A percentile compares a stretch with the other conserved stretches of the same genome.
Evolutionary conservation across 805 yeast species (phyloP).

Genomic region (Kodamaea neixiangensis): DNA sequence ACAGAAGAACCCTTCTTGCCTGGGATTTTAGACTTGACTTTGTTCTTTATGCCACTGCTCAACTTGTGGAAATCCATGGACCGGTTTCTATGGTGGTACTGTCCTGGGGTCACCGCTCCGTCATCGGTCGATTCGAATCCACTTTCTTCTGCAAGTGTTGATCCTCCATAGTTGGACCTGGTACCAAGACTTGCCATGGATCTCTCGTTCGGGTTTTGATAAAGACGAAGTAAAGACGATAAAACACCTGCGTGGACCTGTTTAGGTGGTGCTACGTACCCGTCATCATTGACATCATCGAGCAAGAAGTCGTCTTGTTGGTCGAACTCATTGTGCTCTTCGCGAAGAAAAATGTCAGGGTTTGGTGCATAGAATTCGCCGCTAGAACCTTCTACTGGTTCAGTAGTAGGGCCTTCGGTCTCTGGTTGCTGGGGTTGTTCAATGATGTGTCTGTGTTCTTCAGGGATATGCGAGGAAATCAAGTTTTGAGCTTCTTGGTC

Average conservation of each 20-base stretch:
- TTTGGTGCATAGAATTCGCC: constrained; percentile 38
- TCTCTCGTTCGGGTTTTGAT: constrained; percentile 49
- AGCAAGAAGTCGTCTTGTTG: constrained; percentile 27
- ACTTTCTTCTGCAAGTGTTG: constrained; percentile 10
- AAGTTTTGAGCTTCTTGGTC: constrained; percentile 57
- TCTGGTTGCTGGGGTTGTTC: not conserved
- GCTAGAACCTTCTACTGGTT: not conserved
- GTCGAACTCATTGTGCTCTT: constrained; percentile 26
- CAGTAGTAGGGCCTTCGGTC: not conserved
- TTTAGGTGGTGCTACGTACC: constrained; percentile 42
- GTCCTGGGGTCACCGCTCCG: not conserved
- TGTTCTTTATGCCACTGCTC: constrained; percentile 29
- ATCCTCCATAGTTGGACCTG: constrained; percentile 9
- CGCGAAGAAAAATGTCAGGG: constrained; percentile 43
- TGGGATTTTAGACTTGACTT: constrained; percentile 16
- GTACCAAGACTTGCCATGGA: constrained; percentile 29
- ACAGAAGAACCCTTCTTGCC: constrained; percentile 2
- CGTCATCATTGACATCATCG: constrained; percentile 34
- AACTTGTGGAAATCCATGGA: constrained; percentile 16
- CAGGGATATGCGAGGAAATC: constrained; percentile 49
- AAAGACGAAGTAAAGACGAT: constrained; percentile 72
- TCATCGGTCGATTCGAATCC: not conserved
- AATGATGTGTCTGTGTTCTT: not conserved
- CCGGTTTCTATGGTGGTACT: not conserved
- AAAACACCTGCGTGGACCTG: constrained; percentile 84